Evolutionary conservation across 2,329 filamentous ascomycete species (phyloP).

Genomic region (Colletotrichum lentis): DNA sequence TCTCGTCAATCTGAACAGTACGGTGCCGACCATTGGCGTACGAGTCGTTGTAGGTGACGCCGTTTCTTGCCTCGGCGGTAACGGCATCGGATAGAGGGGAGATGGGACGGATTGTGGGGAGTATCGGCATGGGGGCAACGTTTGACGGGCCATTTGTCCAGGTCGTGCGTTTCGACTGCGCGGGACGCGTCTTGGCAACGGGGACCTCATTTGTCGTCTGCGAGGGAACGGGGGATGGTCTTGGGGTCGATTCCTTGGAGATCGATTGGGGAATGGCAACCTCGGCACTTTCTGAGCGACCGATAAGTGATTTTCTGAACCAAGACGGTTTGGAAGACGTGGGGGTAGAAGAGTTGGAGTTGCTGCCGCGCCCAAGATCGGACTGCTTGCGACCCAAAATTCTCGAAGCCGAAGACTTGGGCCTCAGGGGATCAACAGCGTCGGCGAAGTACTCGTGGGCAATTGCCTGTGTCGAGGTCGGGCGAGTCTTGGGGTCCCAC

Average conservation of each 20-base stretch:
- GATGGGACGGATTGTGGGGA: conserved; percentile 92
- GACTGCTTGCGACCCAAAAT: conserved; percentile 91
- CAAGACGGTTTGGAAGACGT: conserved; percentile 88
- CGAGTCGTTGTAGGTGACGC: conserved; percentile 61
- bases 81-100: conserved; percentile 96
- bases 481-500: conserved; percentile 95
- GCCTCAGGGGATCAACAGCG: conserved; percentile 87
- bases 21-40: conserved; percentile 50
- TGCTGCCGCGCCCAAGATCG: conserved; percentile 75
- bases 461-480: conserved; percentile 92
- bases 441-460: conserved; percentile 95
- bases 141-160: conserved; percentile 87
- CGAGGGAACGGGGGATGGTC: conserved; percentile 56
- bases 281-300: conserved; percentile 74
- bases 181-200: conserved; percentile 57
- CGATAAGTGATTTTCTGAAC: conserved; percentile 95
- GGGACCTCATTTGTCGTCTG: conserved; percentile 53
- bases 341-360: conserved; percentile 63
- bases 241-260: conserved; percentile 58
- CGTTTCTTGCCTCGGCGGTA: conserved; percentile 82
- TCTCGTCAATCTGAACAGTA: conserved; percentile 56
- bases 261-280: conserved; percentile 59
- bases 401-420: conserved; percentile 87
- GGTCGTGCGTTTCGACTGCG: conserved; percentile 82
- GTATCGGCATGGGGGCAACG: conserved; percentile 90